A percentile compares a stretch with the other conserved stretches of the same genome.
These are phyloP conservation scores for Podaxis carcinomalis DNA, from an alignment of 768 basidiomycete genomes.

Conservation along the genomic window DNA sequence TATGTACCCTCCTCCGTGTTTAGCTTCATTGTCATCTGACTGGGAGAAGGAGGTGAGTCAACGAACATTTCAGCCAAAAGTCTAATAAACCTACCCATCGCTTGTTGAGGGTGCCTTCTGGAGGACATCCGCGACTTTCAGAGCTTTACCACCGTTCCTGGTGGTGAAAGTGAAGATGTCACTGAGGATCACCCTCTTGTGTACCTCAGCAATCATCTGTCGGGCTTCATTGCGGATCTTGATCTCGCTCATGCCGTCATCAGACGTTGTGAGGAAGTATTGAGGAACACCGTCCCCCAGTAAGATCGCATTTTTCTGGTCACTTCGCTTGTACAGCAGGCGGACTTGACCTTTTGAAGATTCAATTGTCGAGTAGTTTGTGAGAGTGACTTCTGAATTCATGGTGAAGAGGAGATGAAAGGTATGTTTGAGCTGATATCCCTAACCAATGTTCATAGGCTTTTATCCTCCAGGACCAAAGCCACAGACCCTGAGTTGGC, in stretches of 20 bases:
- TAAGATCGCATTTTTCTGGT: background rate
- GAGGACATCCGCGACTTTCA: background rate
- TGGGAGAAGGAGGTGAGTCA: background rate
- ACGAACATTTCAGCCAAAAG: background rate
- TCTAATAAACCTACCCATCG: background rate
- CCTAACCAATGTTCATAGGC: too few species aligned
- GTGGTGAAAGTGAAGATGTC: background rate
- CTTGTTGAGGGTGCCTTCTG: background rate
- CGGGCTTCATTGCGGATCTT: background rate
- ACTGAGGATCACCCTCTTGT: background rate
- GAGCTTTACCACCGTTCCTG: background rate
- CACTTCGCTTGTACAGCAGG: constrained; percentile 7
- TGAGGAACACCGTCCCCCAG: background rate
- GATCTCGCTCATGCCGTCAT: constrained; percentile 3
- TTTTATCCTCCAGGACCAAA: too few species aligned
- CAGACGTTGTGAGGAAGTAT: constrained; percentile 3
- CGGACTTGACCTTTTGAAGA: background rate
- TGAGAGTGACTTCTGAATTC: constrained; percentile 11
- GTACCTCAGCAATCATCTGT: background rate
- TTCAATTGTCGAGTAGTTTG: background rate
- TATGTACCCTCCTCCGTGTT: constrained; percentile 1
- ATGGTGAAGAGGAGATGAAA: background rate
- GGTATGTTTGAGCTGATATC: background rate
- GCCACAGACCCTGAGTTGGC: too few species aligned
- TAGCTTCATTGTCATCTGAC: background rate